phyloP scores from a whole-genome alignment of 1,139 yeast species.

The Taphrina populina region DNA sequence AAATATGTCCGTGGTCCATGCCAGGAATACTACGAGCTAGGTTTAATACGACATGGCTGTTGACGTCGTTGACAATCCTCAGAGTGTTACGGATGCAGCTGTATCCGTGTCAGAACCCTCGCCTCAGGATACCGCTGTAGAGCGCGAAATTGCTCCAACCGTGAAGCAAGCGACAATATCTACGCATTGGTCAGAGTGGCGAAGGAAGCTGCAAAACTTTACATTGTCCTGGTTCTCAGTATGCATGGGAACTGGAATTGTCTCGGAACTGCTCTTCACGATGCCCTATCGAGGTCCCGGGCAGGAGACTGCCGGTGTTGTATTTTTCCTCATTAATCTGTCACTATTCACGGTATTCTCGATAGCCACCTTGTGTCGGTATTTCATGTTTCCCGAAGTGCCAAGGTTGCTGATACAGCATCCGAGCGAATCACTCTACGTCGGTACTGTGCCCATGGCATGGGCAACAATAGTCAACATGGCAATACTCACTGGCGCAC shows the following conservation, averaged over 20 bases:
- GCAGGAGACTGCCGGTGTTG: slow-evolving; percentile 26
- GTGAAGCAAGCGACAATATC: slow-evolving; percentile 6
- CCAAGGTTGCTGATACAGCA: slow-evolving; percentile 19
- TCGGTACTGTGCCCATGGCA: slow-evolving; percentile 33
- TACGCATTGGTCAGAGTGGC: slow-evolving; percentile 19
- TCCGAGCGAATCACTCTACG: slow-evolving; percentile 24
- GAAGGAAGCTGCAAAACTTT: slow-evolving; percentile 31
- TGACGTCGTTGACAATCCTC: too few species aligned
- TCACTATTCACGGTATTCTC: slow-evolving; percentile 20
- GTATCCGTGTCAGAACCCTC: slow-evolving; percentile 2
- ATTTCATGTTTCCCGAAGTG: slow-evolving; percentile 23
- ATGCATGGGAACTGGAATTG: slow-evolving; percentile 35
- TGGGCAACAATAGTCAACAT: slow-evolving; percentile 32
- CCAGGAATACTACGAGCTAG: too few species aligned
- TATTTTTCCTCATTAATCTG: slow-evolving; percentile 29
- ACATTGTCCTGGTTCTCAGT: slow-evolving; percentile 34
- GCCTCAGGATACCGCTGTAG: neutral
- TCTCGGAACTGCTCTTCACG: slow-evolving; percentile 26
- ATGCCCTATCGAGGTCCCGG: slow-evolving; percentile 35
- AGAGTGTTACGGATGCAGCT: too few species aligned
- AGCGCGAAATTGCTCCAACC: neutral
- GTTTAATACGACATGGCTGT: too few species aligned
- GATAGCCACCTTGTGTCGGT: slow-evolving; percentile 10
- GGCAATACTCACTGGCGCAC: slow-evolving; percentile 19
- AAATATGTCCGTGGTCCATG: too few species aligned